phyloP scores from a whole-genome alignment of 495 filamentous ascomycete genomes.

The Rhizodiscina lignyota region DNA sequence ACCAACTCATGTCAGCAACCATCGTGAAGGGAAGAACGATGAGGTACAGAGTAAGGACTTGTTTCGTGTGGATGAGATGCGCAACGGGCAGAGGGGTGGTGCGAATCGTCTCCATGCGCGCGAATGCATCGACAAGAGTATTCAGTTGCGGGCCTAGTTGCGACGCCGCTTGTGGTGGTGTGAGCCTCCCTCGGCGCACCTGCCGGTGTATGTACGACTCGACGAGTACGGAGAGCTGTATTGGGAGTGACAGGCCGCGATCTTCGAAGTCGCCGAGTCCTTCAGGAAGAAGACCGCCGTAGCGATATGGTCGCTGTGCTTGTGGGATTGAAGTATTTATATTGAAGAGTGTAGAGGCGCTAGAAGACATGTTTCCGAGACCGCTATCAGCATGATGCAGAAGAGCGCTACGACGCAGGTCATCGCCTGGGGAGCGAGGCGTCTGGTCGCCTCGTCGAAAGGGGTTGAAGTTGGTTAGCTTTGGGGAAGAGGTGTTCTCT shows the following conservation, averaged over 20 bases:
- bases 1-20: constrained; percentile 55
- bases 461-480: background rate
- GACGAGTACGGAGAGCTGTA: constrained; percentile 50
- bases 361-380: background rate
- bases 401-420: background rate
- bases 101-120: constrained; percentile 58
- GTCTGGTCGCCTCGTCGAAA: too few relatives aligned
- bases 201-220: constrained; percentile 52
- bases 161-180: constrained; percentile 42
- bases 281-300: constrained; percentile 40
- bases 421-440: background rate
- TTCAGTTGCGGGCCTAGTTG: constrained; percentile 48
- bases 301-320: too few relatives aligned
- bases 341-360: constrained; percentile 5
- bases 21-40: constrained; percentile 60
- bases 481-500: background rate
- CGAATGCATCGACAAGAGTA: constrained; percentile 45
- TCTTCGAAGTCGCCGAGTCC: constrained; percentile 44
- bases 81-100: constrained; percentile 58
- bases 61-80: constrained; percentile 66
- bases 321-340: constrained; percentile 33
- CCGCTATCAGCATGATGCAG: background rate
- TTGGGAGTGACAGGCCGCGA: constrained; percentile 44
- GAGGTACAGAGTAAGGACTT: constrained; percentile 56
- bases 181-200: constrained; percentile 40